These are phyloP conservation scores for Sporothrix protearum DNA, from an alignment of 2,329 filamentous ascomycete genomes.

Conservation along the genomic window DNA sequence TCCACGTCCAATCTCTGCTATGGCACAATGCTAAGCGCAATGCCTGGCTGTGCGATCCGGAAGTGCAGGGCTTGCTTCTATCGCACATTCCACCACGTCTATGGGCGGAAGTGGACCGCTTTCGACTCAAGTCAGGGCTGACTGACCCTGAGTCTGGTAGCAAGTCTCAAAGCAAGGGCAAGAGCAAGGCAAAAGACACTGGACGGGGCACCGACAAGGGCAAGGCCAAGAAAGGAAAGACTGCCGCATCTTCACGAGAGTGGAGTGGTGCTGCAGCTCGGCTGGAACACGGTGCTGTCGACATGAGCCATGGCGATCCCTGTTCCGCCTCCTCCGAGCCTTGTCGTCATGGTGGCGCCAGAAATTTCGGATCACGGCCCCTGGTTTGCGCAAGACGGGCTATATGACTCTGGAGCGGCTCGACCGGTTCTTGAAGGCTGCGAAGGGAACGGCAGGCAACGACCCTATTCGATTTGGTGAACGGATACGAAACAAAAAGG, in stretches of 20 bases:
- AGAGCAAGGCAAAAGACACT: conserved; percentile 22
- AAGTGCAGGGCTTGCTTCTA: conserved; percentile 71
- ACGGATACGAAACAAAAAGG: conserved; percentile 60
- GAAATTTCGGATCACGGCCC: conserved; percentile 70
- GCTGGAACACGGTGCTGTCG: conserved; percentile 65
- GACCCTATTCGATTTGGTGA: conserved; percentile 66
- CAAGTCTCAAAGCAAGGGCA: background rate
- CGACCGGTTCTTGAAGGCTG: conserved; percentile 66
- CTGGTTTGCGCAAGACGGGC: conserved; percentile 81
- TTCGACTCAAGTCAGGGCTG: conserved; percentile 65
- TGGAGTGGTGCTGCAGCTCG: conserved; percentile 69
- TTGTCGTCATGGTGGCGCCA: conserved; percentile 87
- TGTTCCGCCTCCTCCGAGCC: conserved; percentile 70
- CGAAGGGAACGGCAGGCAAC: conserved; percentile 46
- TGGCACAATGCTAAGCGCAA: conserved; percentile 89
- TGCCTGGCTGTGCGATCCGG: conserved; percentile 73
- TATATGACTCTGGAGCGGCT: conserved; percentile 77
- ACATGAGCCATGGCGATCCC: conserved; percentile 81
- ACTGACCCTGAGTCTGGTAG: conserved; percentile 33
- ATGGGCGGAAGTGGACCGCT: conserved; percentile 69
- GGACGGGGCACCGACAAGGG: conserved; percentile 26
- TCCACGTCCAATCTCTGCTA: conserved; percentile 83
- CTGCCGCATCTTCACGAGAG: conserved; percentile 44
- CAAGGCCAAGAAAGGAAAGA: conserved; percentile 32
- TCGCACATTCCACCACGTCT: conserved; percentile 66